phyloP scores from a whole-genome alignment of 208 protist species.

The Leishmania martiniquensis region DNA sequence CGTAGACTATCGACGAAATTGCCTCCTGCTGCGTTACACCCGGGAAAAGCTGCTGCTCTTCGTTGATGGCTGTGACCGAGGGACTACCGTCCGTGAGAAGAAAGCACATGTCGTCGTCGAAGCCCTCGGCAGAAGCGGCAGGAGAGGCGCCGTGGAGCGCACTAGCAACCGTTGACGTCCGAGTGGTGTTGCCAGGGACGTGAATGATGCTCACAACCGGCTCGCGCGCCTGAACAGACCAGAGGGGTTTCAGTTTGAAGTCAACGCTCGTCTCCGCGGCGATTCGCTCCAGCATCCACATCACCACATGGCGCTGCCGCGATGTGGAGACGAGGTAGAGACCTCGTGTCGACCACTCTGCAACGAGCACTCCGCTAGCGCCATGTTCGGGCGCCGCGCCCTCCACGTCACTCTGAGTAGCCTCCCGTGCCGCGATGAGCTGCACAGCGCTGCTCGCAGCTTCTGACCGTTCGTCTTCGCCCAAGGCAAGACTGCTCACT shows the following conservation, averaged over 20 bases:
- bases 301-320: conserved; percentile 47
- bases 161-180: conserved; percentile 1
- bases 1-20: conserved; percentile 68
- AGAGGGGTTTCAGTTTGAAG: conserved; percentile 59
- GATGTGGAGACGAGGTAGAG: conserved; percentile 70
- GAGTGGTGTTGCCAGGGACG: conserved; percentile 22
- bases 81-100: conserved; percentile 55
- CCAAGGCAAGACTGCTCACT: conserved; percentile 34
- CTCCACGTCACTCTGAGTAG: conserved; percentile 52
- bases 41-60: conserved; percentile 70
- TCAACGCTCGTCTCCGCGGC: conserved; percentile 33
- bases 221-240: conserved; percentile 59
- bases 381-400: conserved; percentile 65
- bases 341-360: conserved; percentile 63
- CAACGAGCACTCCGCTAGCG: conserved; percentile 45
- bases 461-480: conserved; percentile 20
- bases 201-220: conserved; percentile 52
- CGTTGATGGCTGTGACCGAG: conserved; percentile 49
- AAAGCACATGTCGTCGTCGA: conserved; percentile 77
- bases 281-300: conserved; percentile 74
- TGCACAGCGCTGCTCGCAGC: conserved; percentile 31
- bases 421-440: conserved; percentile 41
- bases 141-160: neutral
- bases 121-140: conserved; percentile 10
- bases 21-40: conserved; percentile 56